Evolutionary conservation across 371 early-diverging fungal species (phyloP).

Genomic region (Lichtheimia hyalospora): DNA sequence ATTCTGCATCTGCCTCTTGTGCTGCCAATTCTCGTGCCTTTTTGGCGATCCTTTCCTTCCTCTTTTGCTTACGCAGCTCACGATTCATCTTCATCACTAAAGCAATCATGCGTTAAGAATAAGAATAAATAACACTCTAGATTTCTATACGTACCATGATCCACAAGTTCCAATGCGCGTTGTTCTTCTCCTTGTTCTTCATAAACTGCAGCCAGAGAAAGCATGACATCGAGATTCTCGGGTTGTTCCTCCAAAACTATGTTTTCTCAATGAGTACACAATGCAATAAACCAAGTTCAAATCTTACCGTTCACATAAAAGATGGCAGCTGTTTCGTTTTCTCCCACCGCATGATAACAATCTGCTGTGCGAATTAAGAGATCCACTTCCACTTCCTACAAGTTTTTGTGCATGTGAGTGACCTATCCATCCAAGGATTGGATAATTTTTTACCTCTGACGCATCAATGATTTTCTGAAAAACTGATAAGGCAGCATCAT

Average conservation of each 20-base stretch:
- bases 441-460: conserved; percentile 45
- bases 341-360: conserved; percentile 71
- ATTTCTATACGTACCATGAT: conserved; percentile 41
- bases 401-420: not conserved
- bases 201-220: conserved; percentile 80
- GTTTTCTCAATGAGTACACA: not conserved
- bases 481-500: conserved; percentile 63
- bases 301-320: conserved; percentile 49
- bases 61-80: conserved; percentile 22
- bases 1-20: not conserved
- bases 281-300: not conserved
- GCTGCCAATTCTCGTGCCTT: conserved; percentile 2
- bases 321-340: conserved; percentile 63
- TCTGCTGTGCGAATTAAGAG: conserved; percentile 61
- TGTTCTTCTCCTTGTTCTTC: conserved; percentile 82
- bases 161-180: conserved; percentile 65
- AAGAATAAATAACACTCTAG: no score
- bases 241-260: conserved; percentile 56
- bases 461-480: conserved; percentile 60
- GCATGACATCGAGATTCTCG: conserved; percentile 70
- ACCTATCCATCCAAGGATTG: not conserved
- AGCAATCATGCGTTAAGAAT: not conserved
- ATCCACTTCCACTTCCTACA: conserved; percentile 47
- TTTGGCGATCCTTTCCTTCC: conserved; percentile 2
- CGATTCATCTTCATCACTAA: conserved; percentile 37